Evolutionary conservation across 2,329 filamentous ascomycete genomes (phyloP).

Genomic region (Monosporascus sp.): DNA sequence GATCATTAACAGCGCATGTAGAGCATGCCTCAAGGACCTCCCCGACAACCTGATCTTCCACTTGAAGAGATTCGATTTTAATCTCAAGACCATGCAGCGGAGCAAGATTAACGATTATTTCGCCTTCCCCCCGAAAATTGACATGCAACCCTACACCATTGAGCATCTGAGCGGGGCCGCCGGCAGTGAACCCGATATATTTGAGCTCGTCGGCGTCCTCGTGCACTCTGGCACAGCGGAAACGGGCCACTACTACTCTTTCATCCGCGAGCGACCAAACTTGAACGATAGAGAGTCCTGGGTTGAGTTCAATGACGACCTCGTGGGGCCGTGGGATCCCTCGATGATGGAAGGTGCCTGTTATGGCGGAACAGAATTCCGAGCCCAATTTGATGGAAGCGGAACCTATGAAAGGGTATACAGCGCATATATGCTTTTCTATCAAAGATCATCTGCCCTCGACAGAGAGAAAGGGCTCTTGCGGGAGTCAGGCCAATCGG

Average conservation of each 20-base stretch:
- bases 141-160: constrained; percentile 88
- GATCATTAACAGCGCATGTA: constrained; percentile 24
- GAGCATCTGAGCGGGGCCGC: constrained; percentile 66
- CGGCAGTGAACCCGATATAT: constrained; percentile 62
- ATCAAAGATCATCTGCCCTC: constrained; percentile 71
- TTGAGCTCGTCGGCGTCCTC: constrained; percentile 90
- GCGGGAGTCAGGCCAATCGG: constrained; percentile 26
- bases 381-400: constrained; percentile 40
- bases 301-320: constrained; percentile 94
- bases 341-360: constrained; percentile 67
- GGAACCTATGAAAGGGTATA: constrained; percentile 60
- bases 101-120: constrained; percentile 97
- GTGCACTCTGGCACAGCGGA: constrained; percentile 91
- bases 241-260: constrained; percentile 96
- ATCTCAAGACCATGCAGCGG: constrained; percentile 68
- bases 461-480: constrained; percentile 45
- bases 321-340: constrained; percentile 71
- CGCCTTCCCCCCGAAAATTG: constrained; percentile 74
- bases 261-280: constrained; percentile 72
- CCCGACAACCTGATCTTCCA: constrained; percentile 95
- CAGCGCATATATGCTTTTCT: constrained; percentile 98
- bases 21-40: constrained; percentile 85
- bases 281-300: constrained; percentile 50
- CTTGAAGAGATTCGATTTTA: constrained; percentile 82
- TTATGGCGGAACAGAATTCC: constrained; percentile 67